Evolutionary conservation across 495 filamentous ascomycete species (phyloP), one percentile per base, ranked within the genome.

Genomic region (Xylaria acuta): DNA sequence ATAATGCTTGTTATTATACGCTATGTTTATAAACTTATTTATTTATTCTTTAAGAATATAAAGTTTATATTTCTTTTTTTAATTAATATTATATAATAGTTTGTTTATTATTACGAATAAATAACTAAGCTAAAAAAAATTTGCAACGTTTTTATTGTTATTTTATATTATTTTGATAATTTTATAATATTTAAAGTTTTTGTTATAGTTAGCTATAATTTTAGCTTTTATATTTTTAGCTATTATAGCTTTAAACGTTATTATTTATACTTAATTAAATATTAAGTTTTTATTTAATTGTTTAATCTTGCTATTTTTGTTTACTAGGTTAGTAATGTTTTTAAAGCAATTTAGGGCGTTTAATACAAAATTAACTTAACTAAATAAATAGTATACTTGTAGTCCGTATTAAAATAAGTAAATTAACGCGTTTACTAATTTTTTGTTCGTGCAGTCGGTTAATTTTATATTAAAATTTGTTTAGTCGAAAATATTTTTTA

Each of bases 331-430:
- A 20, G 36, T 18, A 59, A n/a, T 6, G 1, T n/a, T 36, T 59
- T 34, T 18, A 59, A 36, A n/a, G 3, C 7, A 59, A n/a, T 59
- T n/a, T n/a, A 36, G n/a, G n/a, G n/a, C n/a, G n/a, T 59, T 59
- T 6, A 59, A n/a, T 36, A 59, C 8, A 59, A 59, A 59, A 59
- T 59, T 59, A 5, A 59, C 7, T 0, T 34, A 3, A 36, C 36
- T 59, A 20, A 59, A n/a, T 2, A 59, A 14, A 59, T 59, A 59
- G 36, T 59, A 59, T 6, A 59, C 18, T n/a, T 36, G 5, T n/a
- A 59, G 12, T 36, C n/a, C 36, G 11, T 59, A 59, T 34, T 59
- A 59, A n/a, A 36, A 59, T 2, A 59, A 59, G 36, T 59, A 59
- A 11, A 59, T 20, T 7, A 36, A 59, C 0, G 36, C 8, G 3